Evolutionary conservation across 805 yeast genomes (phyloP).

Genomic region (Monosporozyma solicola): DNA sequence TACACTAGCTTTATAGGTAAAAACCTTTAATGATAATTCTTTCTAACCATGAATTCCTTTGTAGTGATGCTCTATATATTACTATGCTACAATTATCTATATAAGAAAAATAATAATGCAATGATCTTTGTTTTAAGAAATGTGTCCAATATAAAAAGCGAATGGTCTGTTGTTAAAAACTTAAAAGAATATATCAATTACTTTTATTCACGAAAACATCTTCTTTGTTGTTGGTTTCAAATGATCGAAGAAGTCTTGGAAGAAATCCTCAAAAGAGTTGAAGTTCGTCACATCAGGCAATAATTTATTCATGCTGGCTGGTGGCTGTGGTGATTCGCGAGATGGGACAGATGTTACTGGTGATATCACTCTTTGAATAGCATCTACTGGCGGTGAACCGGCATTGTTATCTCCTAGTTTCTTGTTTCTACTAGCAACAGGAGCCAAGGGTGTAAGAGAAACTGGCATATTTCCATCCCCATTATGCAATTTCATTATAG

Average conservation of each 20-base stretch:
- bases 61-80: neutral
- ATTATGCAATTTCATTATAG: neutral
- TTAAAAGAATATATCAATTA: too few species aligned
- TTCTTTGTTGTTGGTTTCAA: slow-evolving; percentile 29
- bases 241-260: slow-evolving; percentile 38
- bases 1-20: neutral
- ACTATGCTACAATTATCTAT: neutral
- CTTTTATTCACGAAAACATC: slow-evolving; percentile 15
- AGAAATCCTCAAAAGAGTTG: slow-evolving; percentile 48
- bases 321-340: neutral
- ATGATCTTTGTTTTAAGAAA: neutral
- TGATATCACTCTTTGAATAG: neutral
- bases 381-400: neutral
- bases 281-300: slow-evolving; percentile 43
- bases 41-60: neutral
- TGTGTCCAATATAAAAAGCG: neutral
- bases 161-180: too few species aligned
- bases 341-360: neutral
- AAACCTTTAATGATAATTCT: neutral
- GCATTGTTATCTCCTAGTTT: neutral
- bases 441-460: neutral
- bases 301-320: neutral
- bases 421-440: neutral
- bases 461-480: neutral
- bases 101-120: neutral